Percentiles rank a stretch among this genome's conserved stretches.
These are phyloP conservation scores for Chlorella sp. DNA, from an alignment of 139 green algal genomes.

Conservation along the genomic window DNA sequence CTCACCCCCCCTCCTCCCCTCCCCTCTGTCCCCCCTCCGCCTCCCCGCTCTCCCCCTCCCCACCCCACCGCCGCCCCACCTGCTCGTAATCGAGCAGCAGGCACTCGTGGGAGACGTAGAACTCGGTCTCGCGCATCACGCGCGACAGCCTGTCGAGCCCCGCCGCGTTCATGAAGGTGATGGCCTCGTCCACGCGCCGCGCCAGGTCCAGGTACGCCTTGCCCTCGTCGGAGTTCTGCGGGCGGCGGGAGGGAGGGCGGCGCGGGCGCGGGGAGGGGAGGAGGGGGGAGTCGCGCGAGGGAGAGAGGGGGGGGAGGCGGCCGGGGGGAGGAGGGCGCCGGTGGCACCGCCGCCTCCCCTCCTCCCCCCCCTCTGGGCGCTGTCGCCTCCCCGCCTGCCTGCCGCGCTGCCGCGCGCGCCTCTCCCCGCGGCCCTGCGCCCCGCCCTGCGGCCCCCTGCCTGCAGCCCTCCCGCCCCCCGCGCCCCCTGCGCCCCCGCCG, in stretches of 20 bases:
- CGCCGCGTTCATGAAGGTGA: constrained; percentile 95
- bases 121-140: constrained; percentile 95
- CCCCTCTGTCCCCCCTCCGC: too few species aligned
- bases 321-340: too few species aligned
- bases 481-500: background rate
- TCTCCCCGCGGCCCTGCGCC: too few species aligned
- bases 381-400: background rate
- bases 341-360: background rate
- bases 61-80: too few species aligned
- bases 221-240: constrained; percentile 75
- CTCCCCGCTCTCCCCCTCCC: too few species aligned
- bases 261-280: background rate
- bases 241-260: background rate
- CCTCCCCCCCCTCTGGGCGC: background rate
- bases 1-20: too few species aligned
- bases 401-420: too few species aligned
- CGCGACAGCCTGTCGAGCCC: constrained; percentile 76
- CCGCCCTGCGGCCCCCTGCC: too few species aligned
- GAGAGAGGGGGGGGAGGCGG: too few species aligned
- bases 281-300: background rate
- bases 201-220: constrained; percentile 91
- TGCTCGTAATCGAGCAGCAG: constrained; percentile 98
- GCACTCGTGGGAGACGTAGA: constrained; percentile 94
- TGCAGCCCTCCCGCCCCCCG: background rate
- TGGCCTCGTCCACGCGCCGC: constrained; percentile 87